Evolutionary conservation across 2,329 filamentous ascomycete species (phyloP).

Genomic region (Knoxdaviesia capensis): DNA sequence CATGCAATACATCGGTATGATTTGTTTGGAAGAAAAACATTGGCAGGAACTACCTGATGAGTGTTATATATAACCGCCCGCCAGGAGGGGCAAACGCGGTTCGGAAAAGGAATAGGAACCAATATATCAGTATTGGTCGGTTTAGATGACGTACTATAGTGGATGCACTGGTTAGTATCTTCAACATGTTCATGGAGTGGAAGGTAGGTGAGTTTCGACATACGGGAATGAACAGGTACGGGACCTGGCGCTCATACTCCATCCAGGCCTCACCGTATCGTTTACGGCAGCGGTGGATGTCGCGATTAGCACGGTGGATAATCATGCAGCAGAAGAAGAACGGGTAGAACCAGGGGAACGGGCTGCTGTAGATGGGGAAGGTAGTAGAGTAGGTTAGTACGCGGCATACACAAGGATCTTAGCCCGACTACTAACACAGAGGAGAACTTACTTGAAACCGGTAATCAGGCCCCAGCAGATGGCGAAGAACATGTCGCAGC

Average conservation of each 20-base stretch:
- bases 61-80: too few relatives aligned
- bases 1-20: too few relatives aligned
- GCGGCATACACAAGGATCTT: too few relatives aligned
- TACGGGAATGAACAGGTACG: conserved; percentile 67
- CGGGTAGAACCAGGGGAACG: conserved; percentile 83
- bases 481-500: conserved; percentile 27
- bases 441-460: conserved; percentile 19
- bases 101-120: too few relatives aligned
- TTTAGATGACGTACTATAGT: conserved; percentile 21
- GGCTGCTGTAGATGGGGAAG: conserved; percentile 22
- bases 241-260: conserved; percentile 60
- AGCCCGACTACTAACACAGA: neutral
- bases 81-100: too few relatives aligned
- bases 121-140: neutral
- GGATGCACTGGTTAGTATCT: conserved; percentile 5
- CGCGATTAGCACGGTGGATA: conserved; percentile 53
- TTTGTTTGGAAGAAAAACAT: too few relatives aligned
- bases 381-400: too few relatives aligned
- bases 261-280: conserved; percentile 72
- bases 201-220: conserved; percentile 7
- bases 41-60: too few relatives aligned
- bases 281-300: conserved; percentile 55
- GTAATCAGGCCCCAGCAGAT: conserved; percentile 30
- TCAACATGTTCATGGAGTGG: neutral
- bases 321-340: conserved; percentile 73